Evolutionary conservation across 768 basidiomycete species (phyloP).

Genomic region (Coprinopsis cinerea): DNA sequence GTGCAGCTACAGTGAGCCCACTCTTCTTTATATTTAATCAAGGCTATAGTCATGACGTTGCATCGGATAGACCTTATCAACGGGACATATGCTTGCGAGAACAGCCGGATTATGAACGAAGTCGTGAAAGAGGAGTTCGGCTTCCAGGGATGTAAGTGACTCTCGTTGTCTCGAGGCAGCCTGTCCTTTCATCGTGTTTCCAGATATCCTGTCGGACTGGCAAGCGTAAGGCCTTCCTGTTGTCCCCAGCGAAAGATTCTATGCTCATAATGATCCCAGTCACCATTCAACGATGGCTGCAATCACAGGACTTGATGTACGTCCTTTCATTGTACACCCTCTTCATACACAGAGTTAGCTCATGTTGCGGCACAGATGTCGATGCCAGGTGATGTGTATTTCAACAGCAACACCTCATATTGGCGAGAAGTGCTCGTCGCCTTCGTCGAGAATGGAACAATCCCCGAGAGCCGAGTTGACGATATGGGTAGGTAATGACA

Average conservation of each 20-base stretch:
- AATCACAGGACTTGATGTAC: conserved; percentile 58
- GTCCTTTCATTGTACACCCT: conserved; percentile 17
- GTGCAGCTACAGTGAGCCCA: conserved; percentile 63
- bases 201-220: conserved; percentile 75
- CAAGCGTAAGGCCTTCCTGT: conserved; percentile 35
- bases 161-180: not conserved
- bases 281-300: conserved; percentile 50
- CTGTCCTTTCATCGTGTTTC: not conserved
- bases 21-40: not conserved
- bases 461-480: conserved; percentile 57
- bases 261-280: not conserved
- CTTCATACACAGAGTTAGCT: not conserved
- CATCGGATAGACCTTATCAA: conserved; percentile 50
- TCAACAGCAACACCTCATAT: conserved; percentile 45
- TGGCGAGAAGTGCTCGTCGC: conserved; percentile 63
- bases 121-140: conserved; percentile 70
- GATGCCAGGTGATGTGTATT: conserved; percentile 58
- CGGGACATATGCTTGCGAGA: conserved; percentile 71
- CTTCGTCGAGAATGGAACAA: conserved; percentile 66
- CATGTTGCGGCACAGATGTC: conserved; percentile 46
- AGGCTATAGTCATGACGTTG: not conserved
- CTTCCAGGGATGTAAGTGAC: conserved; percentile 62
- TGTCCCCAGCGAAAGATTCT: not conserved
- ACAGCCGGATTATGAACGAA: conserved; percentile 63
- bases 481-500: conserved; percentile 73